phyloP scores from a whole-genome alignment of 2,329 filamentous ascomycete species.

The Fusarium equiseti region DNA sequence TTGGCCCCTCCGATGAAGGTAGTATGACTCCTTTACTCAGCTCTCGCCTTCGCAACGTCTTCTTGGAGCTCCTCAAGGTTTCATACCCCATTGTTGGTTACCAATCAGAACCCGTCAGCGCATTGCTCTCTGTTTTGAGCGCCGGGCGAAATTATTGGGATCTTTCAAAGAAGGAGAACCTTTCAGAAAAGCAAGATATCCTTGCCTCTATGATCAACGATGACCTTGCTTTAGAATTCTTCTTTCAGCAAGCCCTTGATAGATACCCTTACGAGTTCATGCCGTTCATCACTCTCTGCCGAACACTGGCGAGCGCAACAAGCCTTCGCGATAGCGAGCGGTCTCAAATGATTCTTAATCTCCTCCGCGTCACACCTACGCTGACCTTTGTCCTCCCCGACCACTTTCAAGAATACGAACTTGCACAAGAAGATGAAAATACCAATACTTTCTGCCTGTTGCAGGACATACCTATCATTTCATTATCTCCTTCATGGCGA shows the following conservation, averaged over 20 bases:
- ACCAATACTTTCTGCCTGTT: slow-evolving; percentile 80
- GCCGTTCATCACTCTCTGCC: slow-evolving; percentile 80
- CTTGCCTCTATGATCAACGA: slow-evolving; percentile 53
- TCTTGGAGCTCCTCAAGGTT: slow-evolving; percentile 78
- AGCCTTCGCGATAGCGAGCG: slow-evolving; percentile 50
- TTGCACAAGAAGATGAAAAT: slow-evolving; percentile 87
- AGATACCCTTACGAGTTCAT: slow-evolving; percentile 89
- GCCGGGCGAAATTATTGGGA: slow-evolving; percentile 67
- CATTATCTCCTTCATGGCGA: slow-evolving; percentile 59
- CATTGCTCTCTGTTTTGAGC: slow-evolving; percentile 73
- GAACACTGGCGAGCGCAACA: slow-evolving; percentile 65
- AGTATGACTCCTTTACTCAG: slow-evolving; percentile 68
- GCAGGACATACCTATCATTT: slow-evolving; percentile 73
- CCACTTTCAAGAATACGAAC: slow-evolving; percentile 78
- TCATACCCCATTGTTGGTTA: slow-evolving; percentile 78
- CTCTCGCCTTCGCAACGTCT: slow-evolving; percentile 71
- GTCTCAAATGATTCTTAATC: slow-evolving; percentile 68
- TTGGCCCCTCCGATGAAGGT: slow-evolving; percentile 60
- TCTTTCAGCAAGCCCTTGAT: slow-evolving; percentile 75
- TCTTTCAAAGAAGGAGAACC: slow-evolving; percentile 55
- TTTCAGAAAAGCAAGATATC: slow-evolving; percentile 52
- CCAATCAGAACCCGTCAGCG: slow-evolving; percentile 75
- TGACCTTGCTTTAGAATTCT: slow-evolving; percentile 64
- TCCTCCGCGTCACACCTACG: slow-evolving; percentile 76
- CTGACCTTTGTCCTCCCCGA: slow-evolving; percentile 83